Conservation (phyloP, 2,329 filamentous ascomycete species). For the Neopestalotiopsis sp. region DNA sequence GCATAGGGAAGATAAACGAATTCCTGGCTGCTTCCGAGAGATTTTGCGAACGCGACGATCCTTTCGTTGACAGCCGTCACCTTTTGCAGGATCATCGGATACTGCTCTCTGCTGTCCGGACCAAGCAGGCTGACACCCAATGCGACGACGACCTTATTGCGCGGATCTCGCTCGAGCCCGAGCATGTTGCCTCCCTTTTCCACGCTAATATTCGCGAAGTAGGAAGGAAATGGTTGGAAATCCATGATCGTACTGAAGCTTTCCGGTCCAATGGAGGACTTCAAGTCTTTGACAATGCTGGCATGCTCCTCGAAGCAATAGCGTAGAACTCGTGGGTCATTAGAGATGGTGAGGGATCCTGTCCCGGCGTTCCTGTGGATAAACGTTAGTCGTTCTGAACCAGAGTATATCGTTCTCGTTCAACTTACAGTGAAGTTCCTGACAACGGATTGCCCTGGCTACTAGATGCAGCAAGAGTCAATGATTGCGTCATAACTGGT, state of each 20-base stretch:
- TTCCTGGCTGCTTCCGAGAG: conserved; percentile 26
- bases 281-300: background rate
- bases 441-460: background rate
- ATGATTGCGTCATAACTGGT: background rate
- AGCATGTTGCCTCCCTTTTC: conserved; percentile 34
- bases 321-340: background rate
- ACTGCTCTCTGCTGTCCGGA: background rate
- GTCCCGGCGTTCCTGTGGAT: background rate
- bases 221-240: background rate
- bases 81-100: background rate
- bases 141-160: conserved; percentile 26
- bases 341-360: background rate
- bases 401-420: background rate
- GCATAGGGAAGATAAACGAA: conserved; percentile 42
- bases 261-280: background rate
- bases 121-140: conserved; percentile 15
- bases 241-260: background rate
- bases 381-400: background rate
- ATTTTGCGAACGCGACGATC: background rate
- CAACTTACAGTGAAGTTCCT: background rate
- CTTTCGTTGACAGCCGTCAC: background rate
- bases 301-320: background rate
- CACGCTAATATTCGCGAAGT: conserved; percentile 8
- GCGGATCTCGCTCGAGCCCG: conserved; percentile 24
- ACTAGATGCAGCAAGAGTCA: background rate